A percentile compares a stretch with the other conserved stretches of the same genome.
These are phyloP conservation scores for Austroboletus niveus DNA, from an alignment of 1,284 basidiomycete species.

Conservation along the genomic window DNA sequence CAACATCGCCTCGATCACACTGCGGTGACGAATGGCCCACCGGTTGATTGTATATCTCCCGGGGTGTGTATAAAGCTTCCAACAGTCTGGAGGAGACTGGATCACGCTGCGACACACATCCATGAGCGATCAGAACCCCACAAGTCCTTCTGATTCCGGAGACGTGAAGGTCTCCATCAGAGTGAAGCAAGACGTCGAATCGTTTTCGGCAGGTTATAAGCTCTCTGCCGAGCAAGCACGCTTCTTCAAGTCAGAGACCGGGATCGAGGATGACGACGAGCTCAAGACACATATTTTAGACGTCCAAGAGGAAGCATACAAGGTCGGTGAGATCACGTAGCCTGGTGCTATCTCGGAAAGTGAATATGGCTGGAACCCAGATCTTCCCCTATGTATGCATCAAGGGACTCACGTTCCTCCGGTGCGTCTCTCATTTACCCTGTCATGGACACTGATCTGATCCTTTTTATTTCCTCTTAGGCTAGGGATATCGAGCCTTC, in stretches of 20 bases:
- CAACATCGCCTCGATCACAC: too few relatives aligned
- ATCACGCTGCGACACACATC: too few relatives aligned
- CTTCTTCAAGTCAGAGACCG: slow-evolving; percentile 25
- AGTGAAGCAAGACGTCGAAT: neutral
- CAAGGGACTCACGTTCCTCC: slow-evolving; percentile 14
- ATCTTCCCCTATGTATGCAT: slow-evolving; percentile 22
- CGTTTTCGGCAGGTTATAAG: slow-evolving; percentile 5
- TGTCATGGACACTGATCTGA: too few relatives aligned
- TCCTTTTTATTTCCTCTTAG: slow-evolving; percentile 5
- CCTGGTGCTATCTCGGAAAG: neutral
- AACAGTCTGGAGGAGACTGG: too few relatives aligned
- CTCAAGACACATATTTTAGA: slow-evolving; percentile 20
- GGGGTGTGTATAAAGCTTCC: too few relatives aligned
- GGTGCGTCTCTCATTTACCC: neutral
- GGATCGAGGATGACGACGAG: slow-evolving; percentile 18
- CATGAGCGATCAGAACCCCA: too few relatives aligned
- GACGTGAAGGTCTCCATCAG: slow-evolving; percentile 1
- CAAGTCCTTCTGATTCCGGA: neutral
- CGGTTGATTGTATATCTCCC: too few relatives aligned
- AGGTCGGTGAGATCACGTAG: slow-evolving; percentile 7
- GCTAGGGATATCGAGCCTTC: slow-evolving; percentile 8
- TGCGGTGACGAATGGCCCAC: too few relatives aligned
- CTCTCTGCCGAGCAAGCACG: slow-evolving; percentile 18
- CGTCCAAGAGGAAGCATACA: slow-evolving; percentile 19
- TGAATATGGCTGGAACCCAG: slow-evolving; percentile 4